Evolutionary conservation across 2,329 filamentous ascomycete genomes (phyloP).

Genomic region (Diaporthe ilicicola): DNA sequence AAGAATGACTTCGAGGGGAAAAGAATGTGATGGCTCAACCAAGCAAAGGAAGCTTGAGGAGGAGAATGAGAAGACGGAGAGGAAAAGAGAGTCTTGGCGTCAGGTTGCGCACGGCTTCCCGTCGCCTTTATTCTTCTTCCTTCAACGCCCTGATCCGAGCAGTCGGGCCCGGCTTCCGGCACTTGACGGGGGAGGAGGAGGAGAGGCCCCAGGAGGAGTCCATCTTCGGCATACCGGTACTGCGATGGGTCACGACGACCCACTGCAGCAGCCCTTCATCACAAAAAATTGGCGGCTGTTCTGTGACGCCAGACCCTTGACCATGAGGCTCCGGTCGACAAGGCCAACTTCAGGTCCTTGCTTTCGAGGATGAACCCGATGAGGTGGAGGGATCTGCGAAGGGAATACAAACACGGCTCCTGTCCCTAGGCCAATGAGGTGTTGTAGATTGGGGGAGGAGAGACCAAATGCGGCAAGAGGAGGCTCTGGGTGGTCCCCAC

Average conservation of each 20-base stretch:
- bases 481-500: slow-evolving; percentile 13
- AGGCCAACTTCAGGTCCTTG: slow-evolving; percentile 9
- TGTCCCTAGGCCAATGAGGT: slow-evolving; percentile 27
- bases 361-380: slow-evolving; percentile 10
- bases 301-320: slow-evolving; percentile 17
- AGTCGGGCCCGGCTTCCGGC: slow-evolving; percentile 8
- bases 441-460: not conserved
- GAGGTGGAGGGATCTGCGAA: slow-evolving; percentile 3
- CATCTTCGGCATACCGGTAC: slow-evolving; percentile 11
- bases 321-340: slow-evolving; percentile 1
- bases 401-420: slow-evolving; percentile 3
- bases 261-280: slow-evolving; percentile 31
- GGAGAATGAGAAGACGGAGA: slow-evolving; percentile 22
- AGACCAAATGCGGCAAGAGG: slow-evolving; percentile 22
- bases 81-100: not conserved
- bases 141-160: slow-evolving; percentile 7
- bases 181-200: not conserved
- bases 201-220: not conserved
- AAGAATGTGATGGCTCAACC: slow-evolving; percentile 33
- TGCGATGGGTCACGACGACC: slow-evolving; percentile 16
- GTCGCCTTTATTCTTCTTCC: slow-evolving; percentile 21
- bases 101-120: not conserved
- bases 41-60: slow-evolving; percentile 30
- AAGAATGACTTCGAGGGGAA: slow-evolving; percentile 32
- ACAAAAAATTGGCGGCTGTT: slow-evolving; percentile 15